Evolutionary conservation across 2,329 filamentous ascomycete species (phyloP), one percentile per base, ranked within the genome.

Genomic region (Fusarium domesticum): DNA sequence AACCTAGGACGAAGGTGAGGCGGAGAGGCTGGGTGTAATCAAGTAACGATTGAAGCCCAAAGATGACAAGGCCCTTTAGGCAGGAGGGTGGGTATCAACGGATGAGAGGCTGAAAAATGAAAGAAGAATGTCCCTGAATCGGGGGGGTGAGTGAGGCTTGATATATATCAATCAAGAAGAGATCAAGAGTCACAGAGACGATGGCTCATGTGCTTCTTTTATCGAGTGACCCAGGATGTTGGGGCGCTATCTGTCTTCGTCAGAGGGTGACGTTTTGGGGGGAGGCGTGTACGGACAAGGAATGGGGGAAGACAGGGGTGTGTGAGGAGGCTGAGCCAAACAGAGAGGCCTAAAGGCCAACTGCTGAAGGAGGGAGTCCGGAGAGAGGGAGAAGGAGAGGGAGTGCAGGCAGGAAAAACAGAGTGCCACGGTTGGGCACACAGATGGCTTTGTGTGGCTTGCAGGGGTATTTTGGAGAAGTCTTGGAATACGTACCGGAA

Each of bases 241-340:
- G 57, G 57, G 61, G 35, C 41, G 20, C 15, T 43, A 33, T 25
- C 49, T 48, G 47, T 59, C 47, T 63, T 64, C 63, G 62, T 68
- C 63, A 65, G 61, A 63, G 56, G 61, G 64, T 70, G 68, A 71
- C 67, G 68, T 60, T 71, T 69, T 58, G 56, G 60, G 61, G 58
- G 36, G 51, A 50, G 56, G 52, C 44, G 43, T 42, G 47, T 47
- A 23, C 20, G 30, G 10, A 10, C 10, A 23, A 23, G 20, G 20
- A 23, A 23, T 35, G 30, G 18, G 17, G 23, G 36, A 12, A 20
- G 23, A 14, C 23, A 23, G 35, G 35, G 42, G 50, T 48, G 50
- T 46, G 36, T 31, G 23, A 68, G 67, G 70, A 70, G 70, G 70
- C 69, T 71, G 69, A 70, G 63, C 57, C 51, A 45, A 23, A 23